A percentile compares a stretch with the other conserved stretches of the same genome.
Evolutionary conservation across 2,329 filamentous ascomycete genomes (phyloP).

Genomic region (Fusarium sp.): DNA sequence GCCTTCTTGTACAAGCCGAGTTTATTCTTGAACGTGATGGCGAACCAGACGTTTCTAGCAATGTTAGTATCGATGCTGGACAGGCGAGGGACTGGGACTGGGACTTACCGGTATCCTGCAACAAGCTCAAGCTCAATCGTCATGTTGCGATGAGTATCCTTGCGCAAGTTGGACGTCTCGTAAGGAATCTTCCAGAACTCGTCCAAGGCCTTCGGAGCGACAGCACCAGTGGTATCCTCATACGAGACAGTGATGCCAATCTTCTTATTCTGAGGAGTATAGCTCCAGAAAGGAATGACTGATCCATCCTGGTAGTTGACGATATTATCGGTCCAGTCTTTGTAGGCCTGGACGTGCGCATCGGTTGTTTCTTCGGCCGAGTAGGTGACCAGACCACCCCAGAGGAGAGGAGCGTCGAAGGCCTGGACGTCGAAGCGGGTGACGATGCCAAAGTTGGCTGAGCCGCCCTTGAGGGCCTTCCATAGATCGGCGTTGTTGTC

Average conservation of each 20-base stretch:
- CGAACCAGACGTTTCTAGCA: conserved; percentile 6
- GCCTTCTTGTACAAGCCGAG: conserved; percentile 7
- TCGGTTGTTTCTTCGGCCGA: conserved; percentile 19
- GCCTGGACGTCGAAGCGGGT: conserved; percentile 32
- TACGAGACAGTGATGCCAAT: conserved; percentile 11
- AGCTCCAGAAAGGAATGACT: conserved; percentile 15
- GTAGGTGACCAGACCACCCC: conserved; percentile 28
- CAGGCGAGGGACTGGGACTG: too few relatives aligned
- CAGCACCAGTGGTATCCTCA: conserved; percentile 7
- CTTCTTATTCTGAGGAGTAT: not conserved
- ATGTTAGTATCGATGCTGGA: not conserved
- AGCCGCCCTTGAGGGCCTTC: conserved; percentile 27
- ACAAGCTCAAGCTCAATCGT: conserved; percentile 14
- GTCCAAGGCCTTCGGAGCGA: not conserved
- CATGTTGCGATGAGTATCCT: conserved; percentile 13
- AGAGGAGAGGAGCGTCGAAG: conserved; percentile 23
- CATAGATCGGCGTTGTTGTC: conserved; percentile 31
- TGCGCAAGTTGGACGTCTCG: conserved; percentile 2
- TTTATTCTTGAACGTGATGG: conserved; percentile 10
- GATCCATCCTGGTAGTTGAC: conserved; percentile 6
- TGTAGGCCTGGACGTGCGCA: conserved; percentile 22
- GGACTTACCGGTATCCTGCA: conserved; percentile 1
- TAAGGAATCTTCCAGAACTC: conserved; percentile 13
- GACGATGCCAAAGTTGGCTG: conserved; percentile 29
- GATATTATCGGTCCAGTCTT: conserved; percentile 16